phyloP scores from a whole-genome alignment of 805 yeast species.

The Lipomyces yamadae region DNA sequence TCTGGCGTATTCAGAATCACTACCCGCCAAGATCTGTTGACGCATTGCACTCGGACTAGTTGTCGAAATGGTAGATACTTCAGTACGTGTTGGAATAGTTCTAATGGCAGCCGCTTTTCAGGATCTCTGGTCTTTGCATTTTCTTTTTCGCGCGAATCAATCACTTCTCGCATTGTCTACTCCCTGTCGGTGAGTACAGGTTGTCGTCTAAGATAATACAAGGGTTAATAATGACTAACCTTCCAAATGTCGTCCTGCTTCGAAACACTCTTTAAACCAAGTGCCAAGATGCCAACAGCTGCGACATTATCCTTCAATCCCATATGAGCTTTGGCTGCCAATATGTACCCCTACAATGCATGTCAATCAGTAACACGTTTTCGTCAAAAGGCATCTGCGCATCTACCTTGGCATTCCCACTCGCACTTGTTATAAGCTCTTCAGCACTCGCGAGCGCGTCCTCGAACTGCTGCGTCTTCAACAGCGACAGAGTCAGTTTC shows the following conservation, averaged over 20 bases:
- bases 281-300: not conserved
- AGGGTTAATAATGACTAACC: not conserved
- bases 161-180: not conserved
- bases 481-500: not conserved
- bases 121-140: not conserved
- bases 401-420: not conserved
- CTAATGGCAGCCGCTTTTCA: constrained; percentile 19
- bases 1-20: constrained; percentile 4
- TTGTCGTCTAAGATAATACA: too few relatives aligned
- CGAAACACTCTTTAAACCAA: not conserved
- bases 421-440: not conserved
- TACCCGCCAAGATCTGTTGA: constrained; percentile 19
- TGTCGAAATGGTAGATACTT: constrained; percentile 17
- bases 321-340: not conserved
- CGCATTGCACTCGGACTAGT: constrained; percentile 11
- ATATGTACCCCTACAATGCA: not conserved
- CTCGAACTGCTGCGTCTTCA: not conserved
- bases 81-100: constrained; percentile 17
- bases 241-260: constrained; percentile 2
- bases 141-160: not conserved
- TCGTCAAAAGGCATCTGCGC: not conserved
- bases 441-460: not conserved
- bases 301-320: constrained; percentile 5
- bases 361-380: not conserved
- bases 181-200: too few relatives aligned